These are phyloP conservation scores for Plasmodium gonderi DNA, from an alignment of 169 alveolate species.

Conservation along the genomic window DNA sequence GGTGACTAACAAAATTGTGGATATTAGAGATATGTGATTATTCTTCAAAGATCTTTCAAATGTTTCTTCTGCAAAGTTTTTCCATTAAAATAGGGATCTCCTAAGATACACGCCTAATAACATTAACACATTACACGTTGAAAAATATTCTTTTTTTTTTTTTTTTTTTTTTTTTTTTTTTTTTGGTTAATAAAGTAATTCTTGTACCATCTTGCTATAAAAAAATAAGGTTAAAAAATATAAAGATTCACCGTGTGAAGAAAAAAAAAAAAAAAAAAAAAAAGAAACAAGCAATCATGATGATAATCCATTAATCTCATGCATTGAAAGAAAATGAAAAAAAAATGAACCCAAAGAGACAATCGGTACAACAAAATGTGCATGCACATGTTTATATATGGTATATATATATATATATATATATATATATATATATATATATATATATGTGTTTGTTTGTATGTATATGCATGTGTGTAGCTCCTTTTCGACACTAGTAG, in stretches of 20 bases:
- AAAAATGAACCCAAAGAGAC: neutral
- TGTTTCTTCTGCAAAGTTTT: no score
- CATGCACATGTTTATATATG: neutral
- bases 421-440: neutral
- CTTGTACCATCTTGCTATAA: neutral
- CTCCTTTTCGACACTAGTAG: neutral
- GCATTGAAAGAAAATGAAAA: neutral
- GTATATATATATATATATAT: conserved; percentile 4
- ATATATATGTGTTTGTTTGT: neutral
- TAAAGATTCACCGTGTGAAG: neutral
- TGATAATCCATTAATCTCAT: neutral
- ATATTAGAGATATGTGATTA: neutral
- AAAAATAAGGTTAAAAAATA: neutral
- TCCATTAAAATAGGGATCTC: neutral
- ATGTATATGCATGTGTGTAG: neutral
- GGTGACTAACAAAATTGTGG: neutral
- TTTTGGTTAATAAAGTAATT: neutral
- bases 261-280: neutral
- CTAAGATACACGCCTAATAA: neutral
- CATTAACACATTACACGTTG: neutral
- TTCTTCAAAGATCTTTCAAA: no score
- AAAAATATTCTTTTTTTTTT: neutral
- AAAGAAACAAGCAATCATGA: no score
- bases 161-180: neutral
- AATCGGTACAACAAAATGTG: neutral